Evolutionary conservation across 2,329 filamentous ascomycete species (phyloP), one percentile per base, ranked within the genome.

Genomic region (Cladorrhinum sp.): DNA sequence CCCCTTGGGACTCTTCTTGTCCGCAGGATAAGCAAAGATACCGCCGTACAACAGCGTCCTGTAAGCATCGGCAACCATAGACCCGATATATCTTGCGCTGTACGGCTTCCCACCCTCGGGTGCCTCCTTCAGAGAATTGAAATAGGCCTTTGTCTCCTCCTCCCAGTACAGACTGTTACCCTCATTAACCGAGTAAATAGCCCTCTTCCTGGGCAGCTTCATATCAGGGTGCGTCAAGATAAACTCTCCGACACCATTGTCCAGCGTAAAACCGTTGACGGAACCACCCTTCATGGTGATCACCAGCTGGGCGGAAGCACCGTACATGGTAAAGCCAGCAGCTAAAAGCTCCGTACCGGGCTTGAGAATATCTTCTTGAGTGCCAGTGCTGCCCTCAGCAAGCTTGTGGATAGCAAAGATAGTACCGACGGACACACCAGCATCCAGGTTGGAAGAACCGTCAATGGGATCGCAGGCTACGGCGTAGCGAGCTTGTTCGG

Each of bases 251-350:
- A 99, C 86, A 18, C 92, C 91, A 75, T 91, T 96, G 80, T 99
- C 95, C 71, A 99, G 87, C 24, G 95, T 99, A 83, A 99, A 99
- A 71, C 95, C 95, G 78, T 98, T 97, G 77, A 99, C 95, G 64
- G 79, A 85, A 65, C 93, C 91, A 67, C 88, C 91, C 77, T 89
- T 91, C 92, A 98, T 97, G 68, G 95, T 99, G 73, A 99, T 90
- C 71, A 99, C 95, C 50, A 99, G 84, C 80, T 98, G 93, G 3
- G 95, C 88, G 2, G 93, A 97, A 68, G 95, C 95, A 72, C 95
- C 95, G 78, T 99, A 99, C 95, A 99, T 99, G 77, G 95, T 99
- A 84, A 99, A 99, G n/a, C 95, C 95, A 22, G 91, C 88, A 36
- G 95, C 93, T 20, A 98, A 85, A 67, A 98, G 85, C 77, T 97